Evolutionary conservation across 1,284 basidiomycete genomes (phyloP), one percentile per base, ranked within the genome.

Genomic region (Leccinum laetum): DNA sequence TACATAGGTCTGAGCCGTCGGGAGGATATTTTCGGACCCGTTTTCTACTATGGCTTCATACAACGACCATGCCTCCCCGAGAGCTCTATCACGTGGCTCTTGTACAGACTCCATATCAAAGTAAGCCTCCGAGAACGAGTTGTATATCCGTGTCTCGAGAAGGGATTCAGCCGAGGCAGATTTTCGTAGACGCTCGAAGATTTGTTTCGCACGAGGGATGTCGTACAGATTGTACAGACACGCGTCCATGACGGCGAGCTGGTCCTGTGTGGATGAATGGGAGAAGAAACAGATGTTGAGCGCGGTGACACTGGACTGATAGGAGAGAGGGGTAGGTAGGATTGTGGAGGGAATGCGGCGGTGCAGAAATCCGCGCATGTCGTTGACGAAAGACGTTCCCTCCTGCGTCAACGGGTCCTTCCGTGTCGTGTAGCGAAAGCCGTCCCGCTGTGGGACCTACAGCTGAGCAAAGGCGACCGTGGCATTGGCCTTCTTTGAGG

Each of bases 171-270:
- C 32, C 32, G 32, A 35, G 32, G 32, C 32, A 35, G 32, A 35
- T 66, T 63, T 69, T 5, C 89, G 83, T 37, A 93, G 71, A 8
- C 82, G 80, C 60, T 88, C 84, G 68, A 93, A 92, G 24, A 94
- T 83, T 56, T 79, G 77, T 68, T 86, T 85, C 10, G 92, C 92
- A 16, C 92, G 87, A 1, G 83, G 82, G 0, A 93, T 87, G 71
- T 94, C 89, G 76, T 90, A 86, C 1, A 86, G 75, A 66, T 89
- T 86, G 73, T 90, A 84, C 16, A 95, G 77, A 74, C 93, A 95
- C 1, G 92, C 91, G 69, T 92, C 88, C 76, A 95, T 90, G 68
- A 94, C 83, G 0, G 91, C 86, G 11, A 93, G 75, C 59, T 84
- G 81, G 73, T 94, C 91, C 73, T 89, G 86, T 0, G 88, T 86